These are phyloP conservation scores for Candida insectorum DNA, from an alignment of 805 yeast species.

Conservation along the genomic window DNA sequence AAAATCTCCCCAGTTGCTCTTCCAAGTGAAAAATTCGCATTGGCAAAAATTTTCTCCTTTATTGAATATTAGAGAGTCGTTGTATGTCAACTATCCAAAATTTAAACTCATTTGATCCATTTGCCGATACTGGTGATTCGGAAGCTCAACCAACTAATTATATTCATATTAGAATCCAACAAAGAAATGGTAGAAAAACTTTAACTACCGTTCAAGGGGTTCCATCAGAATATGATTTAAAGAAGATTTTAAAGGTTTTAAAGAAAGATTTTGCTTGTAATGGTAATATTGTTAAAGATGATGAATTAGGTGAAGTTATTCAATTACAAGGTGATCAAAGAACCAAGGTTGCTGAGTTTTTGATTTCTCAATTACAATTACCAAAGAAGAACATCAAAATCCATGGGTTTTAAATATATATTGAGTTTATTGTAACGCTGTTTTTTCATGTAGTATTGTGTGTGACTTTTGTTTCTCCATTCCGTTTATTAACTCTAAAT, in stretches of 20 bases:
- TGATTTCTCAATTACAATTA: slow-evolving; percentile 79
- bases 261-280: slow-evolving; percentile 99
- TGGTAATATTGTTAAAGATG: slow-evolving; percentile 96
- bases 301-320: slow-evolving; percentile 92
- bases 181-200: slow-evolving; percentile 99
- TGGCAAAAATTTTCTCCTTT: background rate
- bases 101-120: slow-evolving; percentile 88
- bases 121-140: slow-evolving; percentile 99
- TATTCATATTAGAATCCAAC: slow-evolving; percentile 98
- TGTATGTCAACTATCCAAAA: slow-evolving; percentile 89
- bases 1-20: too few species aligned
- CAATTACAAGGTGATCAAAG: slow-evolving; percentile 99
- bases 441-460: too few species aligned
- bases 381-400: slow-evolving; percentile 96
- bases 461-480: background rate
- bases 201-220: slow-evolving; percentile 98
- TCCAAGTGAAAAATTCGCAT: background rate
- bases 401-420: slow-evolving; percentile 78
- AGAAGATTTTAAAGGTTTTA: slow-evolving; percentile 87
- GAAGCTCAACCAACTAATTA: slow-evolving; percentile 94
- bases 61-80: slow-evolving; percentile 4
- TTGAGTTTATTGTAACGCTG: background rate
- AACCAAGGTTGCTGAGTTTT: slow-evolving; percentile 90
- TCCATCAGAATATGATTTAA: slow-evolving; percentile 90
- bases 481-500: background rate